These are phyloP conservation scores for Calycina marina DNA, from an alignment of 2,329 filamentous ascomycete genomes.

Conservation along the genomic window DNA sequence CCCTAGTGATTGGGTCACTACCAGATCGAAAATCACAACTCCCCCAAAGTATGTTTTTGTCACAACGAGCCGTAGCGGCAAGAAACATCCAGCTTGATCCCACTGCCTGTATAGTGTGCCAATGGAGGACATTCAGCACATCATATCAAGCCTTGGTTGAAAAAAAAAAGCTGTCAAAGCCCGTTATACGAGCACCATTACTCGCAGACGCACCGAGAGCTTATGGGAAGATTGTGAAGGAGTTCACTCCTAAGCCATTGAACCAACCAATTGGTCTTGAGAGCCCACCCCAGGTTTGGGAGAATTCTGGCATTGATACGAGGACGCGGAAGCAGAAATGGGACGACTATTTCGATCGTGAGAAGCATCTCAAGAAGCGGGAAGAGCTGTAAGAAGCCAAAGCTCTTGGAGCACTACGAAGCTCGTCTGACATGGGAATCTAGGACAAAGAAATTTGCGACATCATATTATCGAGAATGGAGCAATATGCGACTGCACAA, in stretches of 20 bases:
- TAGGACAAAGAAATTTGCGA: conserved; percentile 61
- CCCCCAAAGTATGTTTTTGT: conserved; percentile 19
- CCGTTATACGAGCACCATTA: conserved; percentile 25
- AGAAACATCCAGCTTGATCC: conserved; percentile 10
- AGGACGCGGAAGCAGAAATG: conserved; percentile 53
- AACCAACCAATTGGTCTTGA: conserved; percentile 70
- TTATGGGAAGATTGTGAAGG: conserved; percentile 39
- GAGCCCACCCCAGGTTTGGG: conserved; percentile 55
- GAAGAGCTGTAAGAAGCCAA: conserved; percentile 47
- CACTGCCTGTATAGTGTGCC: conserved; percentile 33
- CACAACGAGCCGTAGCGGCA: conserved; percentile 10
- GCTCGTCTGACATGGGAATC: neutral
- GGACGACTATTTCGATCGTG: conserved; percentile 71
- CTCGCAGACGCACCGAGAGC: conserved; percentile 43
- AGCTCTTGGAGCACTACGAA: neutral
- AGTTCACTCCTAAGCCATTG: conserved; percentile 44
- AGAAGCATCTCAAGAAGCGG: conserved; percentile 66
- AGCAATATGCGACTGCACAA: conserved; percentile 67
- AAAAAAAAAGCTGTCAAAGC: conserved; percentile 12
- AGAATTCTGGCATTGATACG: conserved; percentile 66
- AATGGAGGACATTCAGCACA: conserved; percentile 34
- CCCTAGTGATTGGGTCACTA: too few species aligned
- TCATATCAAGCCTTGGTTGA: conserved; percentile 26
- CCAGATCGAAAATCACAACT: too few species aligned
- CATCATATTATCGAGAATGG: conserved; percentile 95